Percentiles rank a stretch among this genome's conserved stretches.
Evolutionary conservation across 345 rosid species (phyloP).

Genomic region (Nasturtium officinale): DNA sequence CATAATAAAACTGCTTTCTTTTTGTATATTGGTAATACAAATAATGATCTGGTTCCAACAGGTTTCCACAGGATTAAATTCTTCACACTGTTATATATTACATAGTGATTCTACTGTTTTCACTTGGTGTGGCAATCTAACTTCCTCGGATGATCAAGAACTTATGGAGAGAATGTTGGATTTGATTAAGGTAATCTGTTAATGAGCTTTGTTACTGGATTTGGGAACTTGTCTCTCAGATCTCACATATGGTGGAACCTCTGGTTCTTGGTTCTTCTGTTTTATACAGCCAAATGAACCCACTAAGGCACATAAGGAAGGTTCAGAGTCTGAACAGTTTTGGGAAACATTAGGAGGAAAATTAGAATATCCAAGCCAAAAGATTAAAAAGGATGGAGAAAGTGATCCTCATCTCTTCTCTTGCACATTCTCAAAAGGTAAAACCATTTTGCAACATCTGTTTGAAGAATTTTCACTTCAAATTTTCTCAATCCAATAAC

Average conservation of each 20-base stretch:
- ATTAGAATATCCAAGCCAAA: conserved; percentile 76
- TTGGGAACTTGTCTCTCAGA: conserved; percentile 11
- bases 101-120: conserved; percentile 75
- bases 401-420: conserved; percentile 93
- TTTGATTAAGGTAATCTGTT: conserved; percentile 74
- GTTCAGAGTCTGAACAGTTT: conserved; percentile 85
- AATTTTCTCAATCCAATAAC: conserved; percentile 3
- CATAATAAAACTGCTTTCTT: neutral
- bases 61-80: conserved; percentile 87
- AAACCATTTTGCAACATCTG: conserved; percentile 2
- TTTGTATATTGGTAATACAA: conserved; percentile 1
- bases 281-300: conserved; percentile 82
- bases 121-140: conserved; percentile 91
- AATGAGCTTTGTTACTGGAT: conserved; percentile 2
- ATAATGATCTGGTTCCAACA: conserved; percentile 40
- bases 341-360: conserved; percentile 94
- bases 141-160: conserved; percentile 75
- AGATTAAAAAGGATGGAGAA: conserved; percentile 71
- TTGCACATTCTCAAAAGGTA: conserved; percentile 60
- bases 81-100: conserved; percentile 89
- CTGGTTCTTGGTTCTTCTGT: conserved; percentile 25
- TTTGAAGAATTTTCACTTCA: neutral
- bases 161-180: conserved; percentile 94
- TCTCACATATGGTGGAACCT: conserved; percentile 16
- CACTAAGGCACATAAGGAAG: conserved; percentile 87